Conservation (phyloP, 495 filamentous ascomycete species). For the Aspergillus sclerotioniger region DNA sequence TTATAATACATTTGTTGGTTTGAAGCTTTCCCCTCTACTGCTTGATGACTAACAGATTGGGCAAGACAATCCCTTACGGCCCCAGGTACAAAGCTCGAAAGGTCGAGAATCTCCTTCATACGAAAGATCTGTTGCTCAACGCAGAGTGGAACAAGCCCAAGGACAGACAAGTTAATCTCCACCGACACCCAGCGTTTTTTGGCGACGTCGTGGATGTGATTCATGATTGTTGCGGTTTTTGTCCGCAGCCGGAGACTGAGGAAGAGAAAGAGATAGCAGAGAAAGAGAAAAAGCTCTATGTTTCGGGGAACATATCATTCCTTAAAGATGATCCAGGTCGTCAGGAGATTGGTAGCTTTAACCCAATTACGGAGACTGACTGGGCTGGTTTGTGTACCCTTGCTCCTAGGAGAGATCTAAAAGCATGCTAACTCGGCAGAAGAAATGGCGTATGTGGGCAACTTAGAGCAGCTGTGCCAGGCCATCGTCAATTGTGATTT, state of each 20-base stretch:
- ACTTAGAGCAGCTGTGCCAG: slow-evolving; percentile 67
- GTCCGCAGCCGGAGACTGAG: slow-evolving; percentile 62
- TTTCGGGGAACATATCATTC: slow-evolving; percentile 68
- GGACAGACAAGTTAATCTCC: slow-evolving; percentile 67
- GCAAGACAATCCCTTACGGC: slow-evolving; percentile 69
- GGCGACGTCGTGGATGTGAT: slow-evolving; percentile 66
- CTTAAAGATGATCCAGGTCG: slow-evolving; percentile 76
- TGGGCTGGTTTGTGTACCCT: slow-evolving; percentile 61
- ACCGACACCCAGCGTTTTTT: slow-evolving; percentile 76
- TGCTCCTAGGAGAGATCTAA: too few species aligned
- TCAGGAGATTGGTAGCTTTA: slow-evolving; percentile 69
- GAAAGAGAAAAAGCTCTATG: slow-evolving; percentile 68
- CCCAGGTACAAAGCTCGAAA: slow-evolving; percentile 63
- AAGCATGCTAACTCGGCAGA: neutral
- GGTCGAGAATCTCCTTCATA: slow-evolving; percentile 76
- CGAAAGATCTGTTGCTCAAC: slow-evolving; percentile 77
- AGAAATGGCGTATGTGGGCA: slow-evolving; percentile 70
- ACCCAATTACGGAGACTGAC: slow-evolving; percentile 75
- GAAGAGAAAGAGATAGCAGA: slow-evolving; percentile 68
- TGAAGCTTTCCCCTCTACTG: neutral
- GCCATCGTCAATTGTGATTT: slow-evolving; percentile 71
- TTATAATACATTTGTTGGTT: slow-evolving; percentile 65
- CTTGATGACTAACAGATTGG: neutral
- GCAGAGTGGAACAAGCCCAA: slow-evolving; percentile 79
- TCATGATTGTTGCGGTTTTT: slow-evolving; percentile 75